These are phyloP conservation scores for Pyrenophora seminiperda DNA, from an alignment of 2,329 filamentous ascomycete genomes.

Conservation along the genomic window DNA sequence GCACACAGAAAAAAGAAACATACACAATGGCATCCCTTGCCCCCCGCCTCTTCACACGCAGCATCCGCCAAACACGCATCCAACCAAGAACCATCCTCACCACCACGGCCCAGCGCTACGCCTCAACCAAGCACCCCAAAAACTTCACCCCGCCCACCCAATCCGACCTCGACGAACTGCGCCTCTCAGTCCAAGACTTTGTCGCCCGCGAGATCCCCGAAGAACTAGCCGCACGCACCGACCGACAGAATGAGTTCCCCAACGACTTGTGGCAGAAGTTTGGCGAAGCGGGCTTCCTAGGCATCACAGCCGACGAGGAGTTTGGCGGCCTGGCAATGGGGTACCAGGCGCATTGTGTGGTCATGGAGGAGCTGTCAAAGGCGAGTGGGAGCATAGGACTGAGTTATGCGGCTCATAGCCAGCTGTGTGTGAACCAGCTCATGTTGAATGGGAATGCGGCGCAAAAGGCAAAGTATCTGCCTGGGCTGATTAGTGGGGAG, in stretches of 20 bases:
- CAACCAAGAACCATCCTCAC: conserved; percentile 13
- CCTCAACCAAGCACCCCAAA: conserved; percentile 72
- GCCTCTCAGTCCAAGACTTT: conserved; percentile 87
- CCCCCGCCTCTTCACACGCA: conserved; percentile 46
- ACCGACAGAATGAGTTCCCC: conserved; percentile 86
- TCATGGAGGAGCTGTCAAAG: conserved; percentile 92
- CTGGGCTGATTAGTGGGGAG: conserved; percentile 78
- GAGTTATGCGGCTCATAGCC: conserved; percentile 93
- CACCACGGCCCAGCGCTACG: conserved; percentile 44
- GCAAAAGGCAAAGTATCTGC: conserved; percentile 82
- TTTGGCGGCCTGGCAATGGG: conserved; percentile 90
- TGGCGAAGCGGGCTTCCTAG: conserved; percentile 86
- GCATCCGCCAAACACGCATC: conserved; percentile 45
- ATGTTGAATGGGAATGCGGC: conserved; percentile 81
- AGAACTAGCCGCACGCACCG: conserved; percentile 80
- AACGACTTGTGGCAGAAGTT: conserved; percentile 91
- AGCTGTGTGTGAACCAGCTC: conserved; percentile 95
- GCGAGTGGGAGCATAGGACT: conserved; percentile 85
- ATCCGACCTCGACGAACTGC: conserved; percentile 77
- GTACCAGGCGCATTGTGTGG: conserved; percentile 94
- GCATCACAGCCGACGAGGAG: conserved; percentile 90
- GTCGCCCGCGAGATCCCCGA: conserved; percentile 82
- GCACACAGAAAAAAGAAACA: neutral
- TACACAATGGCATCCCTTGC: conserved; percentile 41
- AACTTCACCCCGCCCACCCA: conserved; percentile 71